These are phyloP conservation scores for Aspergillus sp. DNA, from an alignment of 2,329 filamentous ascomycete species.

Conservation along the genomic window DNA sequence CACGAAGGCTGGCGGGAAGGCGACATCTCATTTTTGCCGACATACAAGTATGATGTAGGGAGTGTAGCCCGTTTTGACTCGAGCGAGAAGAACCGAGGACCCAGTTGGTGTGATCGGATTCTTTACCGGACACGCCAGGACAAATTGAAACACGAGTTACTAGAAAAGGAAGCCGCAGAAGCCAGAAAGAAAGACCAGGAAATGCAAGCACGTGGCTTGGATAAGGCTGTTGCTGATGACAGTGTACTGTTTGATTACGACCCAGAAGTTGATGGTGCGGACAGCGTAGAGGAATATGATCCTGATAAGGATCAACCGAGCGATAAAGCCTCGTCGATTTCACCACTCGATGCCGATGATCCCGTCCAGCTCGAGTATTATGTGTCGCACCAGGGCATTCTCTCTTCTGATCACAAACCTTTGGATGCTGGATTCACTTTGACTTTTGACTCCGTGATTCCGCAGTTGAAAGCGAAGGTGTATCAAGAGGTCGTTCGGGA, in stretches of 20 bases:
- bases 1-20: conserved; percentile 92
- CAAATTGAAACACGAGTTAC: conserved; percentile 61
- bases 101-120: conserved; percentile 96
- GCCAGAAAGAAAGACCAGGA: conserved; percentile 73
- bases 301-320: conserved; percentile 50
- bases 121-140: conserved; percentile 75
- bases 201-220: conserved; percentile 75
- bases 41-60: conserved; percentile 98
- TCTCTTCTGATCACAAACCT: conserved; percentile 95
- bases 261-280: conserved; percentile 68
- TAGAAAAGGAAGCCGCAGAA: conserved; percentile 59
- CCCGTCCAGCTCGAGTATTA: conserved; percentile 63
- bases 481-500: conserved; percentile 84
- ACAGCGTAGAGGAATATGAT: conserved; percentile 53
- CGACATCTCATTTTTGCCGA: conserved; percentile 79
- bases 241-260: conserved; percentile 87
- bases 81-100: conserved; percentile 86
- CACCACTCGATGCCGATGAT: conserved; percentile 38
- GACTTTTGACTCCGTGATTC: conserved; percentile 80
- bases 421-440: conserved; percentile 77
- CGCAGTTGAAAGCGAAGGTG: conserved; percentile 75
- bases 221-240: conserved; percentile 69
- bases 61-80: conserved; percentile 89
- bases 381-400: conserved; percentile 79
- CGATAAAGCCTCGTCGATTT: conserved; percentile 24